Base-by-base conservation (phyloP, 768 basidiomycete genomes). In the Phlebiopsis gigantea region DNA sequence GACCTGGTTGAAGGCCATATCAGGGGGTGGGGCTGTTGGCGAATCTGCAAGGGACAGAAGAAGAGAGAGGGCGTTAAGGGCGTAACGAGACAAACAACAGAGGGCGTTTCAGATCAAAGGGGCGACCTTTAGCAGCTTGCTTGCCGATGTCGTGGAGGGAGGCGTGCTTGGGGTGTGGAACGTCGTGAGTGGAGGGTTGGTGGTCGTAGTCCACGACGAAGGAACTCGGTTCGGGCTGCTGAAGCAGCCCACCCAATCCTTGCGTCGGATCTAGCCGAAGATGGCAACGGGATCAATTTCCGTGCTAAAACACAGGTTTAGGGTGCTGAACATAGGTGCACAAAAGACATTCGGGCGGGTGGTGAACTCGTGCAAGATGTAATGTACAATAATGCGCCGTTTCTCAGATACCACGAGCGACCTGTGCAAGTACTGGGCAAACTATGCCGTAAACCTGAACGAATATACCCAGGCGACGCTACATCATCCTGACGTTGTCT, bases 1-100 rank as follows among this genome's bases (percentile, higher is more conserved):
- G 57, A 79, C 72, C 48, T 77, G 75, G 61, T 77, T 76, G 68
- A 73, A 81, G 48, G 79, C 73, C 79, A 81, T 80, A 34, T 46
- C 52, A 53, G 51, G 57, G 46, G 52, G 22, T 41, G 5, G 39
- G 5, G 2, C 17, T 22, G 24, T 19, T 9, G 17, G 43, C 46
- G 28, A 42, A n/a, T 53, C 12, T 41, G 31, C 22, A 51, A 30
- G 39, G n/a, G n/a, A 31, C 21, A 19, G 28, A 19, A 24, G 22
- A 31, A 24, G 57, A 22, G 17, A n/a, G 48, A 34, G 24, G 51
- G 44, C 34, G 52, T 17, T 41, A 26, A n/a, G 28, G 48, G 12
- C 28, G 48, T 19, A 50, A n/a, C 12, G 4, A n/a, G 50, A 51
- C 31, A 39, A 41, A 51, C 57, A 28, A 29, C 21, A 15, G 19